A percentile compares a stretch with the other conserved stretches of the same genome.
Evolutionary conservation across 2,329 filamentous ascomycete species (phyloP).

Genomic region (Fulvia fulva): DNA sequence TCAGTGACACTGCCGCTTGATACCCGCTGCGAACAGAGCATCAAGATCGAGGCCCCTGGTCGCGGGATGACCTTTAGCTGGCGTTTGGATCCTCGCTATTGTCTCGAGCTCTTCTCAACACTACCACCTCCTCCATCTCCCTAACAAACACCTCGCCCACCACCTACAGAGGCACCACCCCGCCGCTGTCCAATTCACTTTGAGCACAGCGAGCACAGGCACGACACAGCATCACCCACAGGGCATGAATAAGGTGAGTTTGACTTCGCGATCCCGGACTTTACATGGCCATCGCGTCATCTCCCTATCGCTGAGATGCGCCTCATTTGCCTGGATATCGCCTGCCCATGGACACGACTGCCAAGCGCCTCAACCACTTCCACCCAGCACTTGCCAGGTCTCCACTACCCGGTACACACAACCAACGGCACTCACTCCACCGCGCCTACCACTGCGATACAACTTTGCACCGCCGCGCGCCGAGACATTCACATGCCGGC

Average conservation of each 20-base stretch:
- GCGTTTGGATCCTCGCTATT: background rate
- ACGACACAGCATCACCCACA: background rate
- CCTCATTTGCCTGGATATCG: background rate
- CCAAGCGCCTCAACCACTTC: background rate
- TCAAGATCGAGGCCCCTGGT: background rate
- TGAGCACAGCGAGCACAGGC: conserved; percentile 36
- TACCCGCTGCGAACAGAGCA: background rate
- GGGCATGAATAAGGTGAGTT: conserved; percentile 13
- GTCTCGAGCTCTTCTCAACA: background rate
- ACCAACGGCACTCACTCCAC: background rate
- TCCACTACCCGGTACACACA: background rate
- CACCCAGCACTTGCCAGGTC: background rate
- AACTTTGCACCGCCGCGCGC: background rate
- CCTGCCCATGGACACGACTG: background rate
- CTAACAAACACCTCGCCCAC: background rate
- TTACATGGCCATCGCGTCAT: conserved; percentile 3
- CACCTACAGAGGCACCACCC: background rate
- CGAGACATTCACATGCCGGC: conserved; percentile 5
- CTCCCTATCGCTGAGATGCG: conserved; percentile 2
- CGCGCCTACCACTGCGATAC: background rate
- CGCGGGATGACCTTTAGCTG: background rate
- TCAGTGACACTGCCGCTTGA: background rate
- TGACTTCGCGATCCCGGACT: background rate
- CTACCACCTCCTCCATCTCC: background rate
- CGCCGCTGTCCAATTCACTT: conserved; percentile 43